Base-by-base conservation (phyloP, 169 alveolate species). In the Plasmodium fragile region DNA sequence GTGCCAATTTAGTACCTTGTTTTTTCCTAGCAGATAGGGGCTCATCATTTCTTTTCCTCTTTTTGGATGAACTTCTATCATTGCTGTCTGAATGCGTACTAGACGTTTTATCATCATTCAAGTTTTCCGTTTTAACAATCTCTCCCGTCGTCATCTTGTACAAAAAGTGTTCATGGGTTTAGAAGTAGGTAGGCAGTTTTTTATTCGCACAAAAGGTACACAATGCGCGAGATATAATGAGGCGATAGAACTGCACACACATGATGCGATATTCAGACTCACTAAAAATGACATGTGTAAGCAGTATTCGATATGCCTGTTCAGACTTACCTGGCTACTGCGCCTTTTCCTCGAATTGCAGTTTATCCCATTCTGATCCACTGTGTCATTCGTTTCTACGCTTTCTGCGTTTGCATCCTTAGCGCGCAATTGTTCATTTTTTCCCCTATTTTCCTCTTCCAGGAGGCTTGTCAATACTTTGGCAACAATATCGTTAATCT, bases 401-500 rank as follows among this genome's bases (percentile, higher is more conserved):
- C 36, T 70, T 41, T 90, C 45, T 43, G 52, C 32, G 18, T 80
- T 34, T 70, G 55, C 81, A 22, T 41, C 72, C n/a, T 71, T 79
- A 18, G 45, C 43, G 11, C 30, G n/a, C 49, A 77, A 59, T 13
- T 78, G 82, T 45, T 36, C 78, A 45, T 79, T 77, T 78, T 79
- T 77, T 78, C 78, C 59, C 34, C 69, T 87, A 11, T 87, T 55
- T 59, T 87, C 89, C 81, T 87, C 93, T 55, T 87, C 90, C 43
- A 87, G 81, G 45, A 91, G 89, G 39, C 70, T 81, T 81, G 73
- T 91, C 53, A 91, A 36, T 45, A 91, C 83, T n/a, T 81, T 81
- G 30, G 73, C 53, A 52, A 91, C 75, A 22, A 91, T 80, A n/a
- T 91, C 94, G 72, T 91, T 91, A 70, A 91, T 91, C 82, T 91